Conservation (phyloP, 148 eudicot species). For the Camellia granthamiana region DNA sequence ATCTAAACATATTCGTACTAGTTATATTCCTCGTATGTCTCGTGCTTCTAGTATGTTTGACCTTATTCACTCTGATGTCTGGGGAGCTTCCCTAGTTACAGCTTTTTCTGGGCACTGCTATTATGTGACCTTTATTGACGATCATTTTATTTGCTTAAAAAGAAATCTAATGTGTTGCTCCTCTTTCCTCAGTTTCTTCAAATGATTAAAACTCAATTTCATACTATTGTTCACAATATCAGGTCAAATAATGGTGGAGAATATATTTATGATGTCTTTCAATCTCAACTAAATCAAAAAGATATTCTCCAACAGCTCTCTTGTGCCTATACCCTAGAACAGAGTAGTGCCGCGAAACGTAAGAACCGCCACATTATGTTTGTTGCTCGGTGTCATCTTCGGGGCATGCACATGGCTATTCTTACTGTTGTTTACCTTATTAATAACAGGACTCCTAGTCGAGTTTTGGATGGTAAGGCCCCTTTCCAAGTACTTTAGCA, state of each 20-base stretch:
- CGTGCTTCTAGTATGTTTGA: not conserved
- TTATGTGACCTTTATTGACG: too few species aligned
- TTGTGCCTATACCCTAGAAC: not conserved
- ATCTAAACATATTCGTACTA: not conserved
- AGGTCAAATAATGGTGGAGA: too few species aligned
- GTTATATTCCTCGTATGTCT: too few species aligned
- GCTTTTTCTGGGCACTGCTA: not conserved
- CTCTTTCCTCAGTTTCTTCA: not conserved
- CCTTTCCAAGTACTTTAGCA: too few species aligned
- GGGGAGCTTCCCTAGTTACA: not conserved
- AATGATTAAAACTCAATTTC: too few species aligned
- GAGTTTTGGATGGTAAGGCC: too few species aligned
- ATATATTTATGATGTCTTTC: not conserved
- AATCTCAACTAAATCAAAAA: not conserved
- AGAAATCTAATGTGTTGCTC: not conserved
- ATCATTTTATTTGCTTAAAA: too few species aligned
- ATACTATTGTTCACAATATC: not conserved
- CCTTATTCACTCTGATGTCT: not conserved
- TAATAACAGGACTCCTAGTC: not conserved
- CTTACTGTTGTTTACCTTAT: not conserved
- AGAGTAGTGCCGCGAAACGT: not conserved
- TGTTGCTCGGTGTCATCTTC: not conserved
- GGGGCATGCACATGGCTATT: not conserved
- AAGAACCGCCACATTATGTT: not conserved
- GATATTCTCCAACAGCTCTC: not conserved